Evolutionary conservation across 2,329 filamentous ascomycete genomes (phyloP).

Genomic region (Stachybotrys chlorohalonatus): DNA sequence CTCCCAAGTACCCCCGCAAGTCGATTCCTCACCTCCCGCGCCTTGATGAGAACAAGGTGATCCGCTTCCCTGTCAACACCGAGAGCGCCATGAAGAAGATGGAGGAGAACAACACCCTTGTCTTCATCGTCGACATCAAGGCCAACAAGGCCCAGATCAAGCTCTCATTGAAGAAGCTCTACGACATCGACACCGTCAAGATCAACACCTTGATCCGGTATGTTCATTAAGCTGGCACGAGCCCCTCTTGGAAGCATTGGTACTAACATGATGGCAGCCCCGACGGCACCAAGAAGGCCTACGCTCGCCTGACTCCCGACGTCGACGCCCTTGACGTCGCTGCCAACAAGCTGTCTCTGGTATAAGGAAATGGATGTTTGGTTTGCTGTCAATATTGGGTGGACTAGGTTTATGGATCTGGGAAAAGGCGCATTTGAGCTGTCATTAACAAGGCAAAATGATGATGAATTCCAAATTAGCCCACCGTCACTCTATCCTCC

Average conservation of each 20-base stretch:
- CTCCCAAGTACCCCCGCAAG: slow-evolving; percentile 95
- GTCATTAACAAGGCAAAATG: slow-evolving; percentile 24
- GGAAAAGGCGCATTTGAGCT: slow-evolving; percentile 26
- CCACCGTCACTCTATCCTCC: slow-evolving; percentile 4
- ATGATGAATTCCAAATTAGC: slow-evolving; percentile 23
- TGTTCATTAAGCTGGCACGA: slow-evolving; percentile 13
- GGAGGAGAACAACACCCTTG: slow-evolving; percentile 99
- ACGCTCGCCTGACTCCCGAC: slow-evolving; percentile 87
- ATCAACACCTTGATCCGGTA: slow-evolving; percentile 99
- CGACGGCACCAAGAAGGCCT: slow-evolving; percentile 98
- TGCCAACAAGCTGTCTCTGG: slow-evolving; percentile 96
- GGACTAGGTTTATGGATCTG: slow-evolving; percentile 32
- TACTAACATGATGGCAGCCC: slow-evolving; percentile 46
- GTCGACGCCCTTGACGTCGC: slow-evolving; percentile 99
- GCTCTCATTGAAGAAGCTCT: slow-evolving; percentile 95
- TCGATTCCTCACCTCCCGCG: slow-evolving; percentile 81
- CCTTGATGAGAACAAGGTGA: slow-evolving; percentile 95
- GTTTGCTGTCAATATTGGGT: slow-evolving; percentile 22
- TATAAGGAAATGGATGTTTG: slow-evolving; percentile 49
- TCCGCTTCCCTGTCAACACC: slow-evolving; percentile 97
- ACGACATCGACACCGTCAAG: slow-evolving; percentile 97
- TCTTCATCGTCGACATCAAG: slow-evolving; percentile 95
- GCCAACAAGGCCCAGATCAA: slow-evolving; percentile 99
- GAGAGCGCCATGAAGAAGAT: slow-evolving; percentile 99
- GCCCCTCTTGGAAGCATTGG: neutral